Base-by-base conservation (phyloP, 345 rosid genomes). In the Acer saccharum region DNA sequence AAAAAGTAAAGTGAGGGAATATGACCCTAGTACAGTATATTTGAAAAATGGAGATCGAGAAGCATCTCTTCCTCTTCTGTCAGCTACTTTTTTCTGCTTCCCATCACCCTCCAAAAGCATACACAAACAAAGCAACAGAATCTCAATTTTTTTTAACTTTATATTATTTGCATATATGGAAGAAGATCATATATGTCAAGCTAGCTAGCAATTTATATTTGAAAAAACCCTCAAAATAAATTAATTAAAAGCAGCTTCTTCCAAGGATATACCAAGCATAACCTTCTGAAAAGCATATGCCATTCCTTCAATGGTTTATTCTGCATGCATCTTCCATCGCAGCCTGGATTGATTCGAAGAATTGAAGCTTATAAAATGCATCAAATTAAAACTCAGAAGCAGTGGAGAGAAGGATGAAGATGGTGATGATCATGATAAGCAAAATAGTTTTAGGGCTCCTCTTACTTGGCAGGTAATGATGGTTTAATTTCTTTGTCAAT, bases 381-480 rank as follows among this genome's bases (percentile, higher is more conserved):
- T 16, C 58, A 35, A 41, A 44, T 14, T 44, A 29, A 10, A 48
- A 62, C 39, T 21, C 20, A 14, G 46, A 61, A 16, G 29, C 44
- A 14, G 50, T 21, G 46, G 7, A 23, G 46, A 29, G 10, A 29
- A 21, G 27, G n/a, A 29, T 27, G 29, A 48, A 48, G 21, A 20
- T 13, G 58, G 25, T 29, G 39, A 35, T 46, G 17, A 58, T 18
- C 20, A 1, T 35, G 21, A n/a, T 73, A 63, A 73, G 76, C 76
- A 73, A 73, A 62, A 20, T 69, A 25, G 76, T 73, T 25, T 18
- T 25, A 73, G 76, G 76, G 76, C 76, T 25, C 17, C 76, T 73
- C 76, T 73, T 16, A 23, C 44, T 62, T 73, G 76, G 76, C 76
- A 73, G 41, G 18, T 41, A 61, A 61, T 61, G 67, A 57, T 25